Percentiles rank a stretch among this genome's conserved stretches.
Conservation (phyloP, 2,329 filamentous ascomycete genomes). For the Aspergillus puulaauensis region DNA sequence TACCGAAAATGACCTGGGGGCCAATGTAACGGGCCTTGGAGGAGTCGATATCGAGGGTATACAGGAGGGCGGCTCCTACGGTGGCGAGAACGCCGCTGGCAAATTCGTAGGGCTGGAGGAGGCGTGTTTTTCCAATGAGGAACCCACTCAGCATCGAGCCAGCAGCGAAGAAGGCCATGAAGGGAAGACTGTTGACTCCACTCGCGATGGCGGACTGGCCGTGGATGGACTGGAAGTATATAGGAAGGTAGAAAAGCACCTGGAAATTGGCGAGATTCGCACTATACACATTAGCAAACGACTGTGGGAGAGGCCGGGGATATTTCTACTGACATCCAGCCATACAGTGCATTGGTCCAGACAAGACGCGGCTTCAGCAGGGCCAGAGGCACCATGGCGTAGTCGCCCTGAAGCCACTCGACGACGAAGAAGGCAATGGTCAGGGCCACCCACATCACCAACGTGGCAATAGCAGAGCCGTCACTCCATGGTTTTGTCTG, state of each 20-base stretch:
- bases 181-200: constrained; percentile 42
- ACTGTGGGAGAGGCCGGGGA: too few relatives aligned
- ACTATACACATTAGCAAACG: too few relatives aligned
- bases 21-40: constrained; percentile 38
- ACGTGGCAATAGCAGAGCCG: too few relatives aligned
- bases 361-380: too few relatives aligned
- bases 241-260: constrained; percentile 36
- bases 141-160: constrained; percentile 3
- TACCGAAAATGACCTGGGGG: constrained; percentile 35
- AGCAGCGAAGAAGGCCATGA: constrained; percentile 34
- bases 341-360: too few relatives aligned
- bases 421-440: too few relatives aligned
- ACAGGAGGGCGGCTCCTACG: constrained; percentile 43
- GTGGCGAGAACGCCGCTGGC: constrained; percentile 31
- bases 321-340: too few relatives aligned
- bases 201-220: constrained; percentile 42
- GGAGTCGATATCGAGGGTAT: constrained; percentile 36
- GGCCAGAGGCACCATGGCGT: too few relatives aligned
- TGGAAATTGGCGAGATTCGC: neutral
- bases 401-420: too few relatives aligned
- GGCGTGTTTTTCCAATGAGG: constrained; percentile 30
- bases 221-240: constrained; percentile 51
- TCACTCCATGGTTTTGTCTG: too few relatives aligned
- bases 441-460: too few relatives aligned
- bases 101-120: constrained; percentile 40